Evolutionary conservation across 2,329 filamentous ascomycete species (phyloP).

Genomic region (Talaromyces sp.): DNA sequence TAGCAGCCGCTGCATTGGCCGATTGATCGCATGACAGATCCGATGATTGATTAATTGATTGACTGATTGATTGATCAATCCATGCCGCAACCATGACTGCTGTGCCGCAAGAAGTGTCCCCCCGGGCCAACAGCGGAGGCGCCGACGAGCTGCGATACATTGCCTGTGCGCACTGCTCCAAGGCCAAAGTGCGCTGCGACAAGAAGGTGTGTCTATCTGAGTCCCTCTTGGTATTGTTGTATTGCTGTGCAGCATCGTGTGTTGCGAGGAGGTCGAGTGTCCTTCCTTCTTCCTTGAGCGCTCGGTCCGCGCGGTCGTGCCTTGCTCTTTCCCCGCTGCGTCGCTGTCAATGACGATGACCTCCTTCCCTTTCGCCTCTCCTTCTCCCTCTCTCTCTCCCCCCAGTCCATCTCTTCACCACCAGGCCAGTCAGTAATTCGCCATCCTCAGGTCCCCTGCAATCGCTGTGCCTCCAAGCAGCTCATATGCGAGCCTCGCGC

Average conservation of each 20-base stretch:
- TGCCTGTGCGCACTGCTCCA: background rate
- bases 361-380: background rate
- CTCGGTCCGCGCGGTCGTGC: background rate
- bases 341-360: too few relatives aligned
- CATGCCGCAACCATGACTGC: background rate
- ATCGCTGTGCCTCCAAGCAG: background rate
- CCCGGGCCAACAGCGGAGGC: background rate
- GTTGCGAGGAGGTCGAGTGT: too few relatives aligned
- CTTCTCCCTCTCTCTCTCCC: background rate
- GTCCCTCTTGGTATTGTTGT: background rate
- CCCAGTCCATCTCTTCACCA: background rate
- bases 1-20: too few relatives aligned
- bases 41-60: background rate
- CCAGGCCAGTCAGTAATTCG: background rate
- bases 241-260: too few relatives aligned
- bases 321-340: background rate
- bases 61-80: background rate
- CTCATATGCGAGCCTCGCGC: background rate
- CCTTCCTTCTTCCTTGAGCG: background rate
- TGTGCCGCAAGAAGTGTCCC: background rate
- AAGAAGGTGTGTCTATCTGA: background rate
- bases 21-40: background rate
- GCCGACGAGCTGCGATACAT: background rate
- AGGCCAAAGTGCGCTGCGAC: background rate
- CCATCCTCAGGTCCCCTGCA: background rate